Evolutionary conservation across 768 basidiomycete species (phyloP).

Genomic region (Phylloporus rhodoxanthus): DNA sequence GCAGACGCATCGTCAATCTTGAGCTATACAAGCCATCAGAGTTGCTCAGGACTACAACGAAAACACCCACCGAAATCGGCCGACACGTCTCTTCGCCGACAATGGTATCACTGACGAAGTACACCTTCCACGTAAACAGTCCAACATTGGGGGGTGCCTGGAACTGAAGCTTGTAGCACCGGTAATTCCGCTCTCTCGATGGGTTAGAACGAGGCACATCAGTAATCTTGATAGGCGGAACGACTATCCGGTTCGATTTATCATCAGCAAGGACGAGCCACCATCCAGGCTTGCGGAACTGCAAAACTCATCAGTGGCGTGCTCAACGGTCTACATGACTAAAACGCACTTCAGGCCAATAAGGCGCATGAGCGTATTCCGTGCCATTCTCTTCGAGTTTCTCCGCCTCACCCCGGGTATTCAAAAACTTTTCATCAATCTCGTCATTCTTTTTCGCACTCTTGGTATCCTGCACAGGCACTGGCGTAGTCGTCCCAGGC

Average conservation of each 20-base stretch:
- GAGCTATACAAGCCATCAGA: constrained; percentile 44
- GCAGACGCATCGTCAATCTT: constrained; percentile 72
- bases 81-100: constrained; percentile 70
- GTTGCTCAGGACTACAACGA: neutral
- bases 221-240: constrained; percentile 76
- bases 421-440: constrained; percentile 67
- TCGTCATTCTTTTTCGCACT: constrained; percentile 48
- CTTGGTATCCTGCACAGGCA: constrained; percentile 36
- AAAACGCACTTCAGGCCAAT: constrained; percentile 79
- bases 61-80: constrained; percentile 62
- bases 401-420: constrained; percentile 56
- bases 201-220: constrained; percentile 67
- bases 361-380: constrained; percentile 82
- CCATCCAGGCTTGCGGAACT: constrained; percentile 89
- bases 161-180: constrained; percentile 89
- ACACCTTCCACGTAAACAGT: constrained; percentile 83
- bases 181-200: constrained; percentile 51
- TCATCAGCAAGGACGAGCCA: constrained; percentile 88
- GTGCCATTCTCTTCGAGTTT: constrained; percentile 43
- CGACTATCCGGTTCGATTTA: constrained; percentile 77
- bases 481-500: constrained; percentile 34
- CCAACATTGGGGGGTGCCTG: constrained; percentile 86
- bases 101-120: constrained; percentile 83
- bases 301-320: neutral
- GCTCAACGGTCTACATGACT: neutral